A percentile compares a stretch with the other conserved stretches of the same genome.
phyloP scores from a whole-genome alignment of 2,329 filamentous ascomycete species.

The Daldinia sp. region DNA sequence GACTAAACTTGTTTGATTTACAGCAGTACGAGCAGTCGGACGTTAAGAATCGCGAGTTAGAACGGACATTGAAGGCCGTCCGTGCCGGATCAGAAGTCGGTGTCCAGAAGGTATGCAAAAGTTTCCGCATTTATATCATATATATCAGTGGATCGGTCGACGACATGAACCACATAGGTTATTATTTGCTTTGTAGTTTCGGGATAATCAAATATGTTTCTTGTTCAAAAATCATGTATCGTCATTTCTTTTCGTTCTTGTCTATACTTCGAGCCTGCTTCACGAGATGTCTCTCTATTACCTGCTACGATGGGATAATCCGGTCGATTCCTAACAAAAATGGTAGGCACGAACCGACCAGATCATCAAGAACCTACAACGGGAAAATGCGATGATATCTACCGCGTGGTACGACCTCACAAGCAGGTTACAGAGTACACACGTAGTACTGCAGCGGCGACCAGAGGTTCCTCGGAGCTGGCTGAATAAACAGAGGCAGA shows the following conservation, averaged over 20 bases:
- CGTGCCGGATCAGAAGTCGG: slow-evolving; percentile 59
- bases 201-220: slow-evolving; percentile 14
- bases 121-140: slow-evolving; percentile 15
- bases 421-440: slow-evolving; percentile 81
- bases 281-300: neutral
- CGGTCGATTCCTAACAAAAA: slow-evolving; percentile 18
- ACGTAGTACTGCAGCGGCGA: slow-evolving; percentile 77
- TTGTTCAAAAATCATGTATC: slow-evolving; percentile 3
- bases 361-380: slow-evolving; percentile 73
- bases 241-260: neutral
- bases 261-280: neutral
- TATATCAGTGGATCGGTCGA: slow-evolving; percentile 7
- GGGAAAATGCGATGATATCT: slow-evolving; percentile 80
- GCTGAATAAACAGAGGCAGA: slow-evolving; percentile 82
- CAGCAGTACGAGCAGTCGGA: slow-evolving; percentile 68
- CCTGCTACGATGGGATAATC: neutral
- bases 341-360: slow-evolving; percentile 60
- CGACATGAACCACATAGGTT: neutral
- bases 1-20: slow-evolving; percentile 33
- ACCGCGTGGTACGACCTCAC: slow-evolving; percentile 89
- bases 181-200: neutral
- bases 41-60: slow-evolving; percentile 63
- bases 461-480: slow-evolving; percentile 81
- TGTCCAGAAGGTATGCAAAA: slow-evolving; percentile 60
- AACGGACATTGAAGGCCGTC: slow-evolving; percentile 62